Conservation (phyloP, 768 basidiomycete genomes). For the Mycena albidolilacea region DNA sequence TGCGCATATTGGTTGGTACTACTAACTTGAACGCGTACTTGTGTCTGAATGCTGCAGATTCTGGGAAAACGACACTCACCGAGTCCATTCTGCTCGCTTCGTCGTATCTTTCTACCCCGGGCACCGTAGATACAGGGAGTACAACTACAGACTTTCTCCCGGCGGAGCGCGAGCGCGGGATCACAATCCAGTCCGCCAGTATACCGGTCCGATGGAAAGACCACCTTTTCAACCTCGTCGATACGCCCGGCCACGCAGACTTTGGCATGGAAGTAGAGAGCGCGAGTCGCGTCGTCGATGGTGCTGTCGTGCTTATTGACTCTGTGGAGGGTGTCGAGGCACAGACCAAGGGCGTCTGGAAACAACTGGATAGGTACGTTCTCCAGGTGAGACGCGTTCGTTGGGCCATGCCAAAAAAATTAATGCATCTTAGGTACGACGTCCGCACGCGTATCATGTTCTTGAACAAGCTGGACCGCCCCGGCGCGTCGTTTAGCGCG, state of each 20-base stretch:
- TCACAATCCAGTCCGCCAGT: slow-evolving; percentile 94
- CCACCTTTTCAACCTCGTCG: slow-evolving; percentile 90
- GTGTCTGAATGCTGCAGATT: slow-evolving; percentile 65
- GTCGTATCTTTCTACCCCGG: slow-evolving; percentile 78
- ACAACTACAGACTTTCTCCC: slow-evolving; percentile 93
- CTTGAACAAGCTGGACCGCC: slow-evolving; percentile 90
- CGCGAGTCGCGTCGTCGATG: slow-evolving; percentile 91
- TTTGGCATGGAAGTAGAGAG: slow-evolving; percentile 98
- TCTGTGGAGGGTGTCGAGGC: slow-evolving; percentile 94
- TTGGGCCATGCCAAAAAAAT: slow-evolving; percentile 21
- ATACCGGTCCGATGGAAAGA: slow-evolving; percentile 90
- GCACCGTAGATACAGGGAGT: slow-evolving; percentile 91
- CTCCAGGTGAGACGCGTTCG: slow-evolving; percentile 49
- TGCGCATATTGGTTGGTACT: slow-evolving; percentile 84
- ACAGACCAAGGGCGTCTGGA: slow-evolving; percentile 93
- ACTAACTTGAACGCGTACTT: slow-evolving; percentile 21
- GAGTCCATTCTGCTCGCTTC: slow-evolving; percentile 89
- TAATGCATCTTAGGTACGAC: slow-evolving; percentile 69
- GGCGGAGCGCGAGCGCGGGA: slow-evolving; percentile 90
- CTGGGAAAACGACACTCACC: slow-evolving; percentile 91
- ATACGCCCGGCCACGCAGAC: slow-evolving; percentile 94
- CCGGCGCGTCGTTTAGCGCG: slow-evolving; percentile 84
- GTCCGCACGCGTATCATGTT: slow-evolving; percentile 86
- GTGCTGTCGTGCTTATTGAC: slow-evolving; percentile 90
- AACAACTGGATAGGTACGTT: slow-evolving; percentile 84